A percentile compares a stretch with the other conserved stretches of the same genome.
phyloP scores from a whole-genome alignment of 2,329 filamentous ascomycete species.

The Chaetomiaceae sp. region DNA sequence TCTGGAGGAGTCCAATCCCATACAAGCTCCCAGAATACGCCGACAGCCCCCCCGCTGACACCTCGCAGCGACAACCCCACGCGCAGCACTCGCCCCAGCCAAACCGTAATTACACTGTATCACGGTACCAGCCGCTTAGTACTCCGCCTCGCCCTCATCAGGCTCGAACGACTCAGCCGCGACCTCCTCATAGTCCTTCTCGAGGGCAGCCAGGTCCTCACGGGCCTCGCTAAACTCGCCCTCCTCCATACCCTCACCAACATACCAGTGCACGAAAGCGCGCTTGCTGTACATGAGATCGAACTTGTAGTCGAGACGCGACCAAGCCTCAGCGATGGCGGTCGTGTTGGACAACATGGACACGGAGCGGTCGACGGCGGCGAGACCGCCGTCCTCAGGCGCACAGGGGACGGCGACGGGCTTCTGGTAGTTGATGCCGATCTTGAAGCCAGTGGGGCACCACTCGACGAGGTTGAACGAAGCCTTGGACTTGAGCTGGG shows the following conservation, averaged over 20 bases:
- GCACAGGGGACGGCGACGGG: conserved; percentile 54
- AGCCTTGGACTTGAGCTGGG: conserved; percentile 63
- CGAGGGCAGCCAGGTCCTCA: conserved; percentile 78
- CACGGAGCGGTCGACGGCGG: conserved; percentile 58
- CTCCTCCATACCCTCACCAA: conserved; percentile 89
- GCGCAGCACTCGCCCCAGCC: neutral
- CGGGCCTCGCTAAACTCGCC: conserved; percentile 85
- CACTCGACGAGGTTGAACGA: conserved; percentile 72
- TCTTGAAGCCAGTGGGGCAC: conserved; percentile 73
- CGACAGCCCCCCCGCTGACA: neutral
- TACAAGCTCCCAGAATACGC: too few relatives aligned
- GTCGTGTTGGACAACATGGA: conserved; percentile 74
- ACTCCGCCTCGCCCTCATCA: conserved; percentile 67
- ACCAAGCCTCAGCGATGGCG: conserved; percentile 70
- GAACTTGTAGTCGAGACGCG: conserved; percentile 68
- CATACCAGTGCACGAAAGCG: conserved; percentile 74
- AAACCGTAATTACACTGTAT: neutral
- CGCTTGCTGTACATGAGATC: conserved; percentile 77
- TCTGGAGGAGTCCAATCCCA: too few relatives aligned
- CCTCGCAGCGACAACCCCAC: neutral
- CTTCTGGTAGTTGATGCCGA: conserved; percentile 72
- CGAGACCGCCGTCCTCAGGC: conserved; percentile 53
- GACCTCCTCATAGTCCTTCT: conserved; percentile 85
- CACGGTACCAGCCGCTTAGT: conserved; percentile 50
- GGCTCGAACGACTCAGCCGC: conserved; percentile 65